Evolutionary conservation across 179 eudicot genomes (phyloP).

Genomic region (Monotropa hypopitys): DNA sequence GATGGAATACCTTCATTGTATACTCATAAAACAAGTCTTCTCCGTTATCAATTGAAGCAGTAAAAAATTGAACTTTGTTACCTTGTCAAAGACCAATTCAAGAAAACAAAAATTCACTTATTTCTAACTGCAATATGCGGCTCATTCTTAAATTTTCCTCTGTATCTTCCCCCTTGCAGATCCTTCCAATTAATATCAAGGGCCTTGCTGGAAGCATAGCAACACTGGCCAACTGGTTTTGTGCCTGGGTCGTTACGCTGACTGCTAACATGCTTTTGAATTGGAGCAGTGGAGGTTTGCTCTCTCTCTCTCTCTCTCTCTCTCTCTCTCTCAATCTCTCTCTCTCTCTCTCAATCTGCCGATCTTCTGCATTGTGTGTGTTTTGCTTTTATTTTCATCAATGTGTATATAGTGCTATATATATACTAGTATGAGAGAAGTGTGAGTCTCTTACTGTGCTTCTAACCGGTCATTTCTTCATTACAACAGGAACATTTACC

Average conservation of each 20-base stretch:
- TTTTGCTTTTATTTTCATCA: background rate
- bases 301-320: background rate
- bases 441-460: background rate
- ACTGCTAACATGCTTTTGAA: conserved; percentile 66
- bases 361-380: background rate
- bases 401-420: background rate
- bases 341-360: background rate
- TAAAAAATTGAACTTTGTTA: background rate
- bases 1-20: background rate
- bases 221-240: conserved; percentile 75
- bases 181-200: conserved; percentile 76
- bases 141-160: background rate
- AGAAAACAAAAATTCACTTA: background rate
- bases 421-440: background rate
- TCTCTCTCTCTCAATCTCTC: conserved; percentile 1
- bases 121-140: background rate
- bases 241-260: conserved; percentile 65
- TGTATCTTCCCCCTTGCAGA: conserved; percentile 34
- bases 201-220: conserved; percentile 94
- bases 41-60: background rate
- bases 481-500: conserved; percentile 56
- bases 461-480: background rate
- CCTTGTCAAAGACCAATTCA: background rate
- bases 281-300: conserved; percentile 78
- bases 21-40: background rate